A percentile compares a stretch with the other conserved stretches of the same genome.
phyloP scores from a whole-genome alignment of 192 early-diverging fungal genomes.

The Spinellus fusiger region DNA sequence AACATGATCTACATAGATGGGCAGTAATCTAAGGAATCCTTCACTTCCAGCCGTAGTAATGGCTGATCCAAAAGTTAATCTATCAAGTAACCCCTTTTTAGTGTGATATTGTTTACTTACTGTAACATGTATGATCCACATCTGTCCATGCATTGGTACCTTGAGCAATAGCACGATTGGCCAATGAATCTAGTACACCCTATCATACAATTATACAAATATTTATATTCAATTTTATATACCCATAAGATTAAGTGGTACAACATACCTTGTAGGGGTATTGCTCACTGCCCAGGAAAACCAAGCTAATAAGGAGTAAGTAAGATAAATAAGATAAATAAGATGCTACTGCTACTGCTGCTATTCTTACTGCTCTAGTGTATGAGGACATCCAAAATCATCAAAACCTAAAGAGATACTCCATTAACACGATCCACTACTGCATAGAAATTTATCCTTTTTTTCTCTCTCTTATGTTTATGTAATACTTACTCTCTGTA shows the following conservation, averaged over 20 bases:
- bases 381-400: constrained; percentile 56
- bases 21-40: constrained; percentile 53
- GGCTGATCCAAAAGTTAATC: constrained; percentile 24
- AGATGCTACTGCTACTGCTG: neutral
- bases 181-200: constrained; percentile 59
- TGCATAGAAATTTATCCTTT: neutral
- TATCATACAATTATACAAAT: constrained; percentile 5
- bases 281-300: constrained; percentile 56
- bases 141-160: constrained; percentile 64
- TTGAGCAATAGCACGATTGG: constrained; percentile 53
- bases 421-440: neutral
- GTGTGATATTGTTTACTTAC: constrained; percentile 12
- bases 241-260: neutral
- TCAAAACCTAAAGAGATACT: constrained; percentile 35
- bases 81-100: neutral
- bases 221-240: neutral
- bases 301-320: constrained; percentile 33
- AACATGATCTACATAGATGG: constrained; percentile 59
- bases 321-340: neutral
- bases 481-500: constrained; percentile 44
- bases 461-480: neutral
- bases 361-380: constrained; percentile 48
- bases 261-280: constrained; percentile 48
- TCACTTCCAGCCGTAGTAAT: constrained; percentile 53
- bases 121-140: constrained; percentile 54